These are phyloP conservation scores for Saturnispora zaruensis DNA, from an alignment of 805 yeast genomes.

Conservation along the genomic window DNA sequence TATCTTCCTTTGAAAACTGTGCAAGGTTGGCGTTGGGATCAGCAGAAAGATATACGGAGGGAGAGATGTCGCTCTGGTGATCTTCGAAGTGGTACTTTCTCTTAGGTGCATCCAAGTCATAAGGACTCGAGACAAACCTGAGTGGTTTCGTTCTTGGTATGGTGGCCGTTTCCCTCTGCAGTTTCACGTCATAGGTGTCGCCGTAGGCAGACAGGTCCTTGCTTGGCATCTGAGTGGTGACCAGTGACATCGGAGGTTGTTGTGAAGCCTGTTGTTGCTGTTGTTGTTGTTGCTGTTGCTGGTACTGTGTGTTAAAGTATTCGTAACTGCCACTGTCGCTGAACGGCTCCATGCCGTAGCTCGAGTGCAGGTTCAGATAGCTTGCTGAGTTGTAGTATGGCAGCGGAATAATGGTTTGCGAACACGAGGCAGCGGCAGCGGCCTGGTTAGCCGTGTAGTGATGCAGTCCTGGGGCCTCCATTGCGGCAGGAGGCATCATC, in stretches of 20 bases:
- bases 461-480: background rate
- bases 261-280: slow-evolving; percentile 6
- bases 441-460: background rate
- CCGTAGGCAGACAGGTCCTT: background rate
- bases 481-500: background rate
- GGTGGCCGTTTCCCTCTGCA: background rate
- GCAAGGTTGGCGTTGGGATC: slow-evolving; percentile 20
- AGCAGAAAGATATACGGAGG: slow-evolving; percentile 19
- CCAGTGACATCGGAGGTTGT: background rate
- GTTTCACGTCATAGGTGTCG: background rate
- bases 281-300: slow-evolving; percentile 4
- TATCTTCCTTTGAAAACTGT: slow-evolving; percentile 26
- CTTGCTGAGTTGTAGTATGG: background rate
- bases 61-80: slow-evolving; percentile 14
- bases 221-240: background rate
- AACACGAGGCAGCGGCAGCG: background rate
- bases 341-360: background rate
- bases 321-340: background rate
- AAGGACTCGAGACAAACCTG: background rate
- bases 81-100: slow-evolving; percentile 11
- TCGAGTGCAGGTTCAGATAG: background rate
- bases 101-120: slow-evolving; percentile 1
- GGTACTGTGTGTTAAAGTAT: slow-evolving; percentile 1
- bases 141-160: background rate
- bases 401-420: background rate